Percentiles rank a stretch among this genome's conserved stretches.
These are phyloP conservation scores for Sphaerostilbella broomeana DNA, from an alignment of 2,329 filamentous ascomycete genomes.

Conservation along the genomic window DNA sequence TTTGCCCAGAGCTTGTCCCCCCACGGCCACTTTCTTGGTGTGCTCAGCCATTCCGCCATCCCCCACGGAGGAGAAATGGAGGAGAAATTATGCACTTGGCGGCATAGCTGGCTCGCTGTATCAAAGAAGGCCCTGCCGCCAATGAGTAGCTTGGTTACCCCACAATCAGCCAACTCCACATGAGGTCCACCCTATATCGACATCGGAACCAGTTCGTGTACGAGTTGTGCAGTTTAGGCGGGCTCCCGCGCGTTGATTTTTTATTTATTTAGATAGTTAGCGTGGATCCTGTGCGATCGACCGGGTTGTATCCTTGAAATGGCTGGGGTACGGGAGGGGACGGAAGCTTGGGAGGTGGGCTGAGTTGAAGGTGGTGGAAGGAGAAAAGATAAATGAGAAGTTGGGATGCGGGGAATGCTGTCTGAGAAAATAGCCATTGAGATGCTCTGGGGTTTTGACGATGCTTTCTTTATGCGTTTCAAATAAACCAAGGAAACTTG, in stretches of 20 bases:
- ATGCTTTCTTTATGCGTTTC: no score
- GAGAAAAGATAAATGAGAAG: constrained; percentile 6
- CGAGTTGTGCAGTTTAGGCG: constrained; percentile 4
- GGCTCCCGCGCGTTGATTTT: constrained; percentile 12
- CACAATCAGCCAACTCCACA: constrained; percentile 7
- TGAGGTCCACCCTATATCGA: constrained; percentile 6
- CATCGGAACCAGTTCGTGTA: constrained; percentile 9
- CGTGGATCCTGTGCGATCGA: constrained; percentile 14
- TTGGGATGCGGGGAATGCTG: constrained; percentile 5
- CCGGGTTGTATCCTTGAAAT: constrained; percentile 8
- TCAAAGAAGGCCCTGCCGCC: not conserved
- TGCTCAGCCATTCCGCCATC: constrained; percentile 7
- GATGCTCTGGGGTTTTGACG: no score
- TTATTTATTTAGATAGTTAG: constrained; percentile 10
- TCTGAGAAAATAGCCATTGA: no score
- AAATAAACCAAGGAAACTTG: no score
- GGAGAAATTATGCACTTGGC: not conserved
- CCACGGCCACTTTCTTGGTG: no score
- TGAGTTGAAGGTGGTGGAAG: constrained; percentile 10
- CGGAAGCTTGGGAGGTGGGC: constrained; percentile 14
- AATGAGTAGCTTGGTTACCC: constrained; percentile 8
- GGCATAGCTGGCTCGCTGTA: not conserved
- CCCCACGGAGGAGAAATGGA: constrained; percentile 10
- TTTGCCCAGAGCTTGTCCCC: constrained; percentile 5
- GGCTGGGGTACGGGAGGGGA: constrained; percentile 13